These are phyloP conservation scores for Scutellaria barbata DNA, from an alignment of 257 asterid genomes.

Conservation along the genomic window DNA sequence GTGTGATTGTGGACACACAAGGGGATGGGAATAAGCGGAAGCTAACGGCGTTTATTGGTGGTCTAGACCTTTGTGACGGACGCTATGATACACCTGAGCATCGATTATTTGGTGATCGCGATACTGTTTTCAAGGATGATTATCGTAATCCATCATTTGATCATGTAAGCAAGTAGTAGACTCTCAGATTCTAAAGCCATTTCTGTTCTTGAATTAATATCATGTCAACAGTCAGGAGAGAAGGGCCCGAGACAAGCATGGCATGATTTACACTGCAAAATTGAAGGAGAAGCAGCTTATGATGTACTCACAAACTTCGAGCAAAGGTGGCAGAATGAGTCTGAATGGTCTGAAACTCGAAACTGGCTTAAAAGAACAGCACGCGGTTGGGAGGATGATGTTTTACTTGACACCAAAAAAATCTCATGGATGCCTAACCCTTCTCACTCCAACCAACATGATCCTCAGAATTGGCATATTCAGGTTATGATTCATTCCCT, in stretches of 20 bases:
- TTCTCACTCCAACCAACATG: neutral
- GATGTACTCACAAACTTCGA: constrained; percentile 29
- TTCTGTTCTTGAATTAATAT: too few species aligned
- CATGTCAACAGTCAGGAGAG: too few species aligned
- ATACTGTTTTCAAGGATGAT: constrained; percentile 25
- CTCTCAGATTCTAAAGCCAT: too few species aligned
- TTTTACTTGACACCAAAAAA: neutral
- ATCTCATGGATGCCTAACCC: neutral
- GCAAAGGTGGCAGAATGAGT: constrained; percentile 22
- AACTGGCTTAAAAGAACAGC: neutral
- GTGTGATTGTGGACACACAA: constrained; percentile 31
- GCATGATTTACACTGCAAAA: constrained; percentile 6
- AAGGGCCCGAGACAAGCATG: constrained; percentile 26
- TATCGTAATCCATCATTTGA: constrained; percentile 12
- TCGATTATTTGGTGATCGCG: constrained; percentile 17
- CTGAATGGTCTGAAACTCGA: neutral
- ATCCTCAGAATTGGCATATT: constrained; percentile 19
- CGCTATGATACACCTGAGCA: constrained; percentile 30
- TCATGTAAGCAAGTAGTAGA: neutral
- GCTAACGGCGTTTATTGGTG: constrained; percentile 28
- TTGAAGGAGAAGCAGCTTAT: constrained; percentile 4
- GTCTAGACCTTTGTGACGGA: constrained; percentile 28
- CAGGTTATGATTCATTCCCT: neutral
- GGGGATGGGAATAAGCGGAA: constrained; percentile 3
- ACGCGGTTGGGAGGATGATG: neutral